These are phyloP conservation scores for Tetrapisispora iriomotensis DNA, from an alignment of 805 yeast species.

Conservation along the genomic window DNA sequence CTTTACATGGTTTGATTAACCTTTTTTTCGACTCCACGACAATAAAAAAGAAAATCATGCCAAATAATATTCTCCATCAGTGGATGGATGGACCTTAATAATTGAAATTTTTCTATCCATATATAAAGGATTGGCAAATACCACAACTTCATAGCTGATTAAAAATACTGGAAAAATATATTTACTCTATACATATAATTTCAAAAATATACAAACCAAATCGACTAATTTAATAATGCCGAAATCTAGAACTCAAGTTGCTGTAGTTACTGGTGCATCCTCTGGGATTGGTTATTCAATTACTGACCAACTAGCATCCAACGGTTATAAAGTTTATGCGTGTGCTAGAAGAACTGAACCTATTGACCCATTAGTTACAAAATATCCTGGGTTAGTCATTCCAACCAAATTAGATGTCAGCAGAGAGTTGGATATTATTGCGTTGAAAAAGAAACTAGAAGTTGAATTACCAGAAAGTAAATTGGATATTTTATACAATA, in stretches of 20 bases:
- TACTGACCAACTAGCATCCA: conserved; percentile 37
- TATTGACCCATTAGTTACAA: conserved; percentile 39
- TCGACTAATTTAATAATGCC: neutral
- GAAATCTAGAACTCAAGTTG: conserved; percentile 27
- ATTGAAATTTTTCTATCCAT: too few relatives aligned
- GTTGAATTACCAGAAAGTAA: conserved; percentile 36
- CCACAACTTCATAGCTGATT: too few relatives aligned
- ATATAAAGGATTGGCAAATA: too few relatives aligned
- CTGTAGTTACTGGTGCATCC: conserved; percentile 51
- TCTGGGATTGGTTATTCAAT: conserved; percentile 48
- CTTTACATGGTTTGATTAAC: too few relatives aligned
- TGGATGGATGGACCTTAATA: too few relatives aligned
- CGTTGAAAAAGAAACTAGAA: conserved; percentile 35
- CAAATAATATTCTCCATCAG: too few relatives aligned
- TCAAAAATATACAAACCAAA: neutral
- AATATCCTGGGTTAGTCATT: conserved; percentile 29
- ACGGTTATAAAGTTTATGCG: conserved; percentile 57
- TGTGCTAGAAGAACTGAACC: conserved; percentile 60
- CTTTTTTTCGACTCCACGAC: too few relatives aligned
- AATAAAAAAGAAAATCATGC: too few relatives aligned
- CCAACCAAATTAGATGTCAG: conserved; percentile 52
- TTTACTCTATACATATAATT: neutral
- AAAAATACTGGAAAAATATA: too few relatives aligned
- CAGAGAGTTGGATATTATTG: conserved; percentile 36
- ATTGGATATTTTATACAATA: conserved; percentile 56